These are phyloP conservation scores for Diplodia sapinea DNA, from an alignment of 2,329 filamentous ascomycete genomes.

Conservation along the genomic window DNA sequence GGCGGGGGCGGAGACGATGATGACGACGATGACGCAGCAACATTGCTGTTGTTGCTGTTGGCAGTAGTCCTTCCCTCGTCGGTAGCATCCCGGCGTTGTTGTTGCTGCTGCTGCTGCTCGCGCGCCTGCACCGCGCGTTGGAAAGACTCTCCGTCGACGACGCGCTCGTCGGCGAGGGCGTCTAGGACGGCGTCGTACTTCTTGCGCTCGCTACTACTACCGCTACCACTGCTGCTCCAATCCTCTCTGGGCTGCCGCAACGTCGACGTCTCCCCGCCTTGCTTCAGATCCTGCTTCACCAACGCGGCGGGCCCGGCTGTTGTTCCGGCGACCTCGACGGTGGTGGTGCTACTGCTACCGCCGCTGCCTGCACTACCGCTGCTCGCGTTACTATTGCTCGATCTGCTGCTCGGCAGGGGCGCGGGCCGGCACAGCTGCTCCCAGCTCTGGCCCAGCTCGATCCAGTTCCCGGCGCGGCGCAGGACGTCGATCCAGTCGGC, in stretches of 20 bases:
- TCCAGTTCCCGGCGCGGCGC: slow-evolving; percentile 66
- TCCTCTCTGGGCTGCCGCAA: slow-evolving; percentile 39
- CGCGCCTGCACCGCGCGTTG: slow-evolving; percentile 66
- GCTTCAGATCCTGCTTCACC: neutral
- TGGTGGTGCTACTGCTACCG: neutral
- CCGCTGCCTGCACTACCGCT: neutral
- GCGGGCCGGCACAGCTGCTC: slow-evolving; percentile 68
- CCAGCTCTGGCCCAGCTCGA: slow-evolving; percentile 70
- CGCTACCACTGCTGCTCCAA: slow-evolving; percentile 45
- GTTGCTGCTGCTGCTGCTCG: slow-evolving; percentile 53
- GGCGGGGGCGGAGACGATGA: neutral
- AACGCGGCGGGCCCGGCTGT: neutral
- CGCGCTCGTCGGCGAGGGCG: slow-evolving; percentile 69
- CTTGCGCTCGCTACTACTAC: slow-evolving; percentile 63
- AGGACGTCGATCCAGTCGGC: slow-evolving; percentile 82
- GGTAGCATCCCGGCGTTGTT: slow-evolving; percentile 63
- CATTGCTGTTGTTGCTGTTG: neutral
- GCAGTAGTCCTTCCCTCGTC: slow-evolving; percentile 36
- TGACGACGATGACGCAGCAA: neutral
- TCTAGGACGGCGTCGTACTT: slow-evolving; percentile 71
- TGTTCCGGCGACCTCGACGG: slow-evolving; percentile 17
- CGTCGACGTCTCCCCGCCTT: neutral
- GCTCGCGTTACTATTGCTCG: slow-evolving; percentile 10
- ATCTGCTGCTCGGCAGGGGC: slow-evolving; percentile 45
- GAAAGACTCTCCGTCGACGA: slow-evolving; percentile 70